These are phyloP conservation scores for Gossypium lobatum DNA, from an alignment of 441 rosid species.

Conservation along the genomic window DNA sequence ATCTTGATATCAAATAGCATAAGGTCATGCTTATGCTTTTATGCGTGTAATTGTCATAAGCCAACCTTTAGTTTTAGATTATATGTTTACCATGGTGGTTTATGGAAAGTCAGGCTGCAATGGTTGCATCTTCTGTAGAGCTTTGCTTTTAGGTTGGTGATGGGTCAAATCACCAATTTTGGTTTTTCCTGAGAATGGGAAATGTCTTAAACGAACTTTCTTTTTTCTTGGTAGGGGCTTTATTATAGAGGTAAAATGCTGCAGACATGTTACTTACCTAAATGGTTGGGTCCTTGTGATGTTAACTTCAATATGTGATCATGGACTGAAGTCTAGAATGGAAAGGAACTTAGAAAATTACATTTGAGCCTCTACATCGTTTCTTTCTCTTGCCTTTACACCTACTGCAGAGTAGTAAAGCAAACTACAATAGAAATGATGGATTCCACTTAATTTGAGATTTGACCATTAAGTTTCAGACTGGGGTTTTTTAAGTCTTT, in stretches of 20 bases:
- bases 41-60: background rate
- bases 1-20: background rate
- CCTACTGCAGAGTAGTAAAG: background rate
- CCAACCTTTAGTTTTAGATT: conserved; percentile 12
- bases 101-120: conserved; percentile 16
- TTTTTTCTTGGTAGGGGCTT: background rate
- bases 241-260: conserved; percentile 15
- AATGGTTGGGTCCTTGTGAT: conserved; percentile 20
- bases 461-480: background rate
- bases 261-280: conserved; percentile 10
- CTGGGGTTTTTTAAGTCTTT: conserved; percentile 1
- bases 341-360: background rate
- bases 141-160: conserved; percentile 26
- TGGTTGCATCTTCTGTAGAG: conserved; percentile 22
- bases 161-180: conserved; percentile 27
- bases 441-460: background rate
- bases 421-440: background rate
- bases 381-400: background rate
- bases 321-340: conserved; percentile 18
- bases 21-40: background rate
- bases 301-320: conserved; percentile 19
- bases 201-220: background rate
- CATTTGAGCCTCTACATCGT: conserved; percentile 1
- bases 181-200: conserved; percentile 20
- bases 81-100: conserved; percentile 15